These are phyloP conservation scores for Aureobasidium sp. DNA, from an alignment of 2,329 filamentous ascomycete species.

Conservation along the genomic window DNA sequence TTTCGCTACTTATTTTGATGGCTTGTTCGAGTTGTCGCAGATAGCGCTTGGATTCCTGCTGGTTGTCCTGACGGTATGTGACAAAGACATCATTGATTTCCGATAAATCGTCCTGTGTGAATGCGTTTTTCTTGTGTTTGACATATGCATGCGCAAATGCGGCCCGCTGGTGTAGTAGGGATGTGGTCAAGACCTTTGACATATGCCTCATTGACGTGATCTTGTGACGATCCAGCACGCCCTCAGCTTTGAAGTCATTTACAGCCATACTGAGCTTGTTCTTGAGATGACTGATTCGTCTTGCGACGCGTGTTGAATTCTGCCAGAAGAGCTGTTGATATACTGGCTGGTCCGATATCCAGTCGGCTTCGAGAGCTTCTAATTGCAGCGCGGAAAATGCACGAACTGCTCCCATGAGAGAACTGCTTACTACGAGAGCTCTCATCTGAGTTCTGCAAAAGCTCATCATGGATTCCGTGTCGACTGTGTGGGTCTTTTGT, in stretches of 20 bases:
- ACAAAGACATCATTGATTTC: background rate
- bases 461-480: background rate
- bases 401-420: background rate
- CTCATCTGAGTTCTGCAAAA: background rate
- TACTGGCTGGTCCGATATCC: background rate
- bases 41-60: background rate
- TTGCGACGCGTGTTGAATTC: background rate
- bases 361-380: background rate
- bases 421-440: background rate
- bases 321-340: slow-evolving; percentile 1
- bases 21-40: background rate
- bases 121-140: background rate
- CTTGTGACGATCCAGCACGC: background rate
- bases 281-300: background rate
- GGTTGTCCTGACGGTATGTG: background rate
- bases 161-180: background rate
- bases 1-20: background rate
- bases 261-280: background rate
- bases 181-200: background rate
- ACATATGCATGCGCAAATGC: slow-evolving; percentile 2
- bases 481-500: background rate
- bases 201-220: background rate
- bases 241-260: background rate
- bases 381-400: background rate
- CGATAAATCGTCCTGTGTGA: background rate